Base-by-base conservation (phyloP, 2,329 filamentous ascomycete species). In the Tolypocladium ophioglossoides region DNA sequence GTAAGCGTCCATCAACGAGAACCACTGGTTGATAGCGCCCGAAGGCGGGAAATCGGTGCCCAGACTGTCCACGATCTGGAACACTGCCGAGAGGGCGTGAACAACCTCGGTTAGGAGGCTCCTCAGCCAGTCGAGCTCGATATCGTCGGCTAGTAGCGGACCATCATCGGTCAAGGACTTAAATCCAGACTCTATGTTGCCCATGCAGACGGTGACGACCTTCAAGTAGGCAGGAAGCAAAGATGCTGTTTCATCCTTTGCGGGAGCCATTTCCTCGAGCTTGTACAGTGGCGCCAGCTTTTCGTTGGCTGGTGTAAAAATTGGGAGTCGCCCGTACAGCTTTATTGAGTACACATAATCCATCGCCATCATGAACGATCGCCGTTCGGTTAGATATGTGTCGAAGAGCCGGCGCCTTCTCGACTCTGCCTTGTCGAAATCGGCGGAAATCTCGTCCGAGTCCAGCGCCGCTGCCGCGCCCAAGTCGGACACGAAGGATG, bases 61-160 rank as follows among this genome's bases (percentile, higher is more conserved):
- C 51, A 78, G 77, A 49, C 79, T 71, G 58, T 87, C 84, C 37
- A 90, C 70, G n/a, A 87, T 75, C 59, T 89, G 78, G 61, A 91
- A 88, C 27, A 90, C 72, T 18, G 91, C 75, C 50, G 89, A 85
- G 68, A 94, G 75, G 41, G 85, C 78, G 64, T 94, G 87, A 40
- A 87, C 75, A 46, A 86, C 78, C 67, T 95, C 89, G 16, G 83
- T 82, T 24, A 91, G 72, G 30, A 84, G 72, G 6, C 78, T 83
- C 53, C 78, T 76, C 27, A 79, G 70, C 83, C 86, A 92, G 52
- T 79, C 74, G 8, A 78, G 50, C 56, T 80, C 77, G 12, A 80
- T 60, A 38, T 80, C 77, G 27, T 83, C 82, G 1, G 77, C 74
- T 39, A 75, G 64, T 54, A 79, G 59, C 12, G 73, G 65, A 38